These are phyloP conservation scores for Austroboletus festivus DNA, from an alignment of 768 basidiomycete species.

Conservation along the genomic window DNA sequence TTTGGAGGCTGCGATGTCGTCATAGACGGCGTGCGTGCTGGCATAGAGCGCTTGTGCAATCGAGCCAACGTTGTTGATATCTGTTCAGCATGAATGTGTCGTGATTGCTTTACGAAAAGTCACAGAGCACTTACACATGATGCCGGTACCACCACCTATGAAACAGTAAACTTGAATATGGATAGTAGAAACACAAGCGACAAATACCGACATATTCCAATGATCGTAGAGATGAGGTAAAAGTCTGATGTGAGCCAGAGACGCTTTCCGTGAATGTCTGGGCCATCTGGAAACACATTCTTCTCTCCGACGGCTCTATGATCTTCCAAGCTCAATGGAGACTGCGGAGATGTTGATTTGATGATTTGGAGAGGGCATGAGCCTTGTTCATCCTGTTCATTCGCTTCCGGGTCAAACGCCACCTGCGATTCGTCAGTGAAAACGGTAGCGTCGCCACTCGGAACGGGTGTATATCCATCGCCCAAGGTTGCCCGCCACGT, in stretches of 20 bases:
- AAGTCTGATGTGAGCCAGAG: conserved; percentile 58
- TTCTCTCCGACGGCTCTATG: conserved; percentile 7
- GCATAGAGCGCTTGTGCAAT: conserved; percentile 69
- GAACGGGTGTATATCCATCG: conserved; percentile 21
- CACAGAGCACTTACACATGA: conserved; percentile 58
- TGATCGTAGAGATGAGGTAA: conserved; percentile 56
- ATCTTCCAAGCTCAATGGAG: no score
- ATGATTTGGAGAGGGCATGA: conserved; percentile 19
- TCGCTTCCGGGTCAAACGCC: background rate
- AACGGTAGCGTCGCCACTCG: conserved; percentile 15
- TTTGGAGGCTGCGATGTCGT: conserved; percentile 61
- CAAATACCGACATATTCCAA: conserved; percentile 49
- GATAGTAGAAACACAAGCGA: background rate
- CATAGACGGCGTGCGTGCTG: conserved; percentile 56
- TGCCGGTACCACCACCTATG: conserved; percentile 66
- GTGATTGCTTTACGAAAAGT: no score
- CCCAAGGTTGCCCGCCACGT: background rate
- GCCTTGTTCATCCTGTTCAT: conserved; percentile 16
- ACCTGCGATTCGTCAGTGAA: conserved; percentile 22
- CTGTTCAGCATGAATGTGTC: conserved; percentile 31
- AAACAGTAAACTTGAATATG: background rate
- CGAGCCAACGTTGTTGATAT: conserved; percentile 86
- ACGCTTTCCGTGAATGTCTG: conserved; percentile 53
- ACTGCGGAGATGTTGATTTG: no score
- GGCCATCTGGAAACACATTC: conserved; percentile 34